Conservation (phyloP, 805 yeast genomes). For the Saturnispora sekii region DNA sequence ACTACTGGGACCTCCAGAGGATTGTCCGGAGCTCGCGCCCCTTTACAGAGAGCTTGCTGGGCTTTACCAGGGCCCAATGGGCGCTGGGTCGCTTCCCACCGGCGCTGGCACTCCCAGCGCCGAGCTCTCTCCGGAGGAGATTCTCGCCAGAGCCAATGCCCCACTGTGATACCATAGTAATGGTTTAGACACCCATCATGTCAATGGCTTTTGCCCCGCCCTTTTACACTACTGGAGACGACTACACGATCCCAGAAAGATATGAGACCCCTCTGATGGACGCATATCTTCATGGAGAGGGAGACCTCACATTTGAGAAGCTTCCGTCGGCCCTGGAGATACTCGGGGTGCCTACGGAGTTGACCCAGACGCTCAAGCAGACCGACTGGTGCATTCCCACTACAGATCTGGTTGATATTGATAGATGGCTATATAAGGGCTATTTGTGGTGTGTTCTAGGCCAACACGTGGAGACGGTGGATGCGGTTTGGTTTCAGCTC, state of each 20-base stretch:
- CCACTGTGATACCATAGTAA: background rate
- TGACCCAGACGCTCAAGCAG: constrained; percentile 1
- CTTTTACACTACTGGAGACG: constrained; percentile 5
- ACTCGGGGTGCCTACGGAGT: constrained; percentile 7
- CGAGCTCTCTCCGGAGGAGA: constrained; percentile 26
- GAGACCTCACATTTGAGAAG: constrained; percentile 30
- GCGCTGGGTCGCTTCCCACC: constrained; percentile 27
- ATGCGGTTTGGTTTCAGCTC: constrained; percentile 33
- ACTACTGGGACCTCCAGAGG: constrained; percentile 44
- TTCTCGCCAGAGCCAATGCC: constrained; percentile 23
- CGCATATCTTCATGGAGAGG: constrained; percentile 31
- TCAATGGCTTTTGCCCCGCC: constrained; percentile 12
- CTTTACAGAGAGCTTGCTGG: constrained; percentile 31
- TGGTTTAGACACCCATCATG: background rate
- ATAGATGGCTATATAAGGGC: constrained; percentile 31
- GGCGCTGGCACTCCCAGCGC: constrained; percentile 5
- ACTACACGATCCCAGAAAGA: constrained; percentile 29
- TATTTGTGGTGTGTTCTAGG: constrained; percentile 31
- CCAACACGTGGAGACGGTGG: constrained; percentile 26
- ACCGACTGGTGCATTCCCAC: constrained; percentile 18
- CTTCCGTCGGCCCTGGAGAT: constrained; percentile 13
- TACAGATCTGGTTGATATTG: constrained; percentile 36
- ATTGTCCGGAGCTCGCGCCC: constrained; percentile 42
- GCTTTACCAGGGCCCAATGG: constrained; percentile 36
- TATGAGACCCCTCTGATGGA: constrained; percentile 38